phyloP scores from a whole-genome alignment of 441 rosid species.

The Bruguiera hainesii region DNA sequence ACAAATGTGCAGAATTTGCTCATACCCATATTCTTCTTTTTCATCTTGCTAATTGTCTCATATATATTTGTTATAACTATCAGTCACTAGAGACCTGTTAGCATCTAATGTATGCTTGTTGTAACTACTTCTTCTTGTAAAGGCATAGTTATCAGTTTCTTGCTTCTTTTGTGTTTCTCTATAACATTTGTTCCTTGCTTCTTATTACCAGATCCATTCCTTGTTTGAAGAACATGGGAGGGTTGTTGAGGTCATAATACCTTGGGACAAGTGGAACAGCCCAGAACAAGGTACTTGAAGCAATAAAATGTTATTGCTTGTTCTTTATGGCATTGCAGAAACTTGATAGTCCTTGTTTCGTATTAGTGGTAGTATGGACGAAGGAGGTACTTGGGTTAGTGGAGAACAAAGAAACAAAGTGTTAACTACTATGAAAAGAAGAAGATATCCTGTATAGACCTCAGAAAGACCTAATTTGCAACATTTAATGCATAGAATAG shows the following conservation, averaged over 20 bases:
- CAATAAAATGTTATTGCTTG: conserved; percentile 4
- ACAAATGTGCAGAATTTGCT: neutral
- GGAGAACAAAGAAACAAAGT: too few species aligned
- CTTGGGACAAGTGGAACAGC: conserved; percentile 64
- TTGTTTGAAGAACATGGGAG: conserved; percentile 72
- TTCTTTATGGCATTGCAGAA: neutral
- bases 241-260: conserved; percentile 63
- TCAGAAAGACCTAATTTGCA: too few species aligned
- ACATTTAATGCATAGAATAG: too few species aligned
- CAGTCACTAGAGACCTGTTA: too few species aligned
- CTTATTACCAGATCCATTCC: conserved; percentile 47
- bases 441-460: too few species aligned
- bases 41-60: too few species aligned
- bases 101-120: too few species aligned
- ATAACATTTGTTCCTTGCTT: conserved; percentile 15
- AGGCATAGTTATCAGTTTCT: conserved; percentile 10
- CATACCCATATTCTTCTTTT: neutral
- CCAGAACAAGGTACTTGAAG: conserved; percentile 55
- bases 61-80: too few species aligned
- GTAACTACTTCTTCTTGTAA: neutral
- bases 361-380: too few species aligned
- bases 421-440: too few species aligned
- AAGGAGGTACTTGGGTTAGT: too few species aligned
- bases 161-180: conserved; percentile 4
- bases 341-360: neutral